phyloP scores from a whole-genome alignment of 129 eudicot genomes.

The Ambrosia artemisiifolia region DNA sequence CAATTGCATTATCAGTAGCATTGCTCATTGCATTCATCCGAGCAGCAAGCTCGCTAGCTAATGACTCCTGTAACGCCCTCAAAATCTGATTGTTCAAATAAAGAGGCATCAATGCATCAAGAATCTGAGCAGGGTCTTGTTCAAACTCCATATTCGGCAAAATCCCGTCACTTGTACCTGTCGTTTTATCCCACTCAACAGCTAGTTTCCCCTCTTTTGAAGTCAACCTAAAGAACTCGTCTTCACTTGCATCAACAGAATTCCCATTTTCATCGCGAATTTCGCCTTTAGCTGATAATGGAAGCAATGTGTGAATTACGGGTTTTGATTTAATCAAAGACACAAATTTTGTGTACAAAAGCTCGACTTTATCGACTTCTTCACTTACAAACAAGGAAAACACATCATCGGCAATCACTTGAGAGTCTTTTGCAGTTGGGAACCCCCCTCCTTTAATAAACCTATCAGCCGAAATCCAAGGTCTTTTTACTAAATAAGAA shows the following conservation, averaged over 20 bases:
- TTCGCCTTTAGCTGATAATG: constrained; percentile 59
- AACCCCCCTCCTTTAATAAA: constrained; percentile 53
- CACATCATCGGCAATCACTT: constrained; percentile 71
- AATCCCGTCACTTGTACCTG: constrained; percentile 25
- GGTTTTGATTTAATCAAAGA: constrained; percentile 72
- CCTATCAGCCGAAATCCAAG: constrained; percentile 45
- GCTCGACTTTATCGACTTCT: constrained; percentile 89
- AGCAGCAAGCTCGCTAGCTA: constrained; percentile 84
- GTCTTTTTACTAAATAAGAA: constrained; percentile 45
- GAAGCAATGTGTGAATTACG: constrained; percentile 71
- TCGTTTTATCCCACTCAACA: constrained; percentile 56
- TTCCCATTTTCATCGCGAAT: constrained; percentile 57
- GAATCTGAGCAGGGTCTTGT: constrained; percentile 88
- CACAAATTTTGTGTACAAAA: constrained; percentile 68
- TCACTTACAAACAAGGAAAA: constrained; percentile 71
- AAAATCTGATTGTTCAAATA: constrained; percentile 81
- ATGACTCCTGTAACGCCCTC: constrained; percentile 87
- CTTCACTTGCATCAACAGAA: constrained; percentile 61
- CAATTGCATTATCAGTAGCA: constrained; percentile 76
- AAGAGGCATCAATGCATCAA: constrained; percentile 90
- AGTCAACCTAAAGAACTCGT: constrained; percentile 72
- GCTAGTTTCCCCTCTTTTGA: constrained; percentile 61
- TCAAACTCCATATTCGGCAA: constrained; percentile 69
- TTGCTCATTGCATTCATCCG: constrained; percentile 90
- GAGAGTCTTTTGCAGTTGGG: constrained; percentile 79